Conservation (phyloP, 139 green algal species). For the Pseudopediastrum boryanum region DNA sequence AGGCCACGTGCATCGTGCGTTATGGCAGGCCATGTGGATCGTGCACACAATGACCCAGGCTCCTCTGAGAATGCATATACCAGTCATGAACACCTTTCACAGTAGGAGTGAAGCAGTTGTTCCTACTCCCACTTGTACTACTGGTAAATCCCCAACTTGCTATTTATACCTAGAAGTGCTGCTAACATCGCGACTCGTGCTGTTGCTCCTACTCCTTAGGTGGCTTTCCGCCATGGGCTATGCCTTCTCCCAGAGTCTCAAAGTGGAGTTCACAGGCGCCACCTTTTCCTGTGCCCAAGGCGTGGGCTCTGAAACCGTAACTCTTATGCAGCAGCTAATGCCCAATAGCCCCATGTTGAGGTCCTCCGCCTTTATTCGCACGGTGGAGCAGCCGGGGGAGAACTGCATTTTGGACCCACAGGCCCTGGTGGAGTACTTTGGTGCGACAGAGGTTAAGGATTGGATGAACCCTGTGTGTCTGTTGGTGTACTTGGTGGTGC, state of each 20-base stretch:
- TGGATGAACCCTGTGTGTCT: conserved; percentile 21
- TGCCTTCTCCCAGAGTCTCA: conserved; percentile 39
- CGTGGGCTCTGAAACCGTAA: conserved; percentile 29
- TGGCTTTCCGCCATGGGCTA: conserved; percentile 54
- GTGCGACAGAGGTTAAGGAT: conserved; percentile 26
- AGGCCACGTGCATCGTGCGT: no score
- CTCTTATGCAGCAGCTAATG: conserved; percentile 34
- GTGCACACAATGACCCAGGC: no score
- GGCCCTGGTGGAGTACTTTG: conserved; percentile 31
- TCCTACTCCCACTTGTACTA: no score
- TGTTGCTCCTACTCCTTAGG: no score
- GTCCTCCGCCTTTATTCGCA: no score
- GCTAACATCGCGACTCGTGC: no score
- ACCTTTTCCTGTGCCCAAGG: conserved; percentile 43
- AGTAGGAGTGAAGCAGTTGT: no score
- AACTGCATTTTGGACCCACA: conserved; percentile 19
- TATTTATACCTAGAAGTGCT: no score
- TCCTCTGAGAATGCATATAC: no score
- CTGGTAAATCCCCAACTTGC: no score
- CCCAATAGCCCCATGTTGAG: conserved; percentile 34
- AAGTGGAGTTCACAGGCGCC: conserved; percentile 30
- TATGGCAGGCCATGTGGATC: no score
- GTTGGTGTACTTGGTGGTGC: conserved; percentile 31
- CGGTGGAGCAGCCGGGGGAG: neutral
- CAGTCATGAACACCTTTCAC: no score